phyloP scores from a whole-genome alignment of 768 basidiomycete genomes.

The Suillus variegatus region DNA sequence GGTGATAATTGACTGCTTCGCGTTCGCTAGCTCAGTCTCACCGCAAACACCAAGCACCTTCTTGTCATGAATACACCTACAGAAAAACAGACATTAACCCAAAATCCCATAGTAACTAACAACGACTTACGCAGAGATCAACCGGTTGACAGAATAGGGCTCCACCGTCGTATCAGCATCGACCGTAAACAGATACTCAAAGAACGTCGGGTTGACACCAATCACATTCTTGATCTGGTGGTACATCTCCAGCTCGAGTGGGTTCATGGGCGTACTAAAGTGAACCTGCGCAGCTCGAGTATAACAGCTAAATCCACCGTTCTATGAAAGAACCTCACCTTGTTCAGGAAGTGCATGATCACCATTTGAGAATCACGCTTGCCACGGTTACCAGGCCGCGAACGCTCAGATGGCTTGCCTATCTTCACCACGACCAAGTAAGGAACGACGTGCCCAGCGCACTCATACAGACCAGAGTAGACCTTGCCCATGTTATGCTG shows the following conservation, averaged over 20 bases:
- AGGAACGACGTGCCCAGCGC: slow-evolving; percentile 92
- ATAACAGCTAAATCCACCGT: neutral
- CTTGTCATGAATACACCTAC: slow-evolving; percentile 95
- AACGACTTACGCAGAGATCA: slow-evolving; percentile 85
- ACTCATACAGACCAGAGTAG: slow-evolving; percentile 95
- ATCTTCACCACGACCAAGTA: slow-evolving; percentile 92
- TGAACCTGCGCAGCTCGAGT: slow-evolving; percentile 64
- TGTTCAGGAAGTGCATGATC: slow-evolving; percentile 97
- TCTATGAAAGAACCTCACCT: slow-evolving; percentile 45
- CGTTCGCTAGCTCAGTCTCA: slow-evolving; percentile 90
- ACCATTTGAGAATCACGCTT: slow-evolving; percentile 98
- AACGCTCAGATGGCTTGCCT: slow-evolving; percentile 92
- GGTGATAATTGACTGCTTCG: slow-evolving; percentile 92
- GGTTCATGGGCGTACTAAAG: slow-evolving; percentile 95
- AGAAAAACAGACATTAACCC: neutral
- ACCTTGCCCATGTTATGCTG: slow-evolving; percentile 99
- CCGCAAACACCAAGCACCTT: slow-evolving; percentile 93
- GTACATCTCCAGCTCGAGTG: slow-evolving; percentile 96
- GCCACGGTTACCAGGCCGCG: slow-evolving; percentile 94
- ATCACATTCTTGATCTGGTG: slow-evolving; percentile 99
- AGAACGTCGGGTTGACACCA: slow-evolving; percentile 98
- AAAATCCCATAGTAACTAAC: slow-evolving; percentile 1
- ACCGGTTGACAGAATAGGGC: slow-evolving; percentile 81
- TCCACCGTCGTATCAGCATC: slow-evolving; percentile 96
- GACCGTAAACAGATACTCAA: slow-evolving; percentile 92